Evolutionary conservation across 192 early-diverging fungal genomes (phyloP).

Genomic region (Coemansia sp.): DNA sequence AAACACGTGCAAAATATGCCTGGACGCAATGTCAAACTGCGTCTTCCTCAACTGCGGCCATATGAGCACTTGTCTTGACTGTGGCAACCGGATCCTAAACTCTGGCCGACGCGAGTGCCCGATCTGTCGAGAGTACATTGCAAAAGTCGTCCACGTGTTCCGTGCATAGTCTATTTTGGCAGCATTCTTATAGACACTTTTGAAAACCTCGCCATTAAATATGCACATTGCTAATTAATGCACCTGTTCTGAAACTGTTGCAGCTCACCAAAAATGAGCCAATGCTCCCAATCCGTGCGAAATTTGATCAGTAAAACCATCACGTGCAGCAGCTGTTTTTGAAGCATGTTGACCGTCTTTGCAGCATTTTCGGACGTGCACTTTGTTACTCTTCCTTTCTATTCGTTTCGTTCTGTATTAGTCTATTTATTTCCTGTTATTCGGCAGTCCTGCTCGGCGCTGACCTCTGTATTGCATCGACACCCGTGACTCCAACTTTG

Average conservation of each 20-base stretch:
- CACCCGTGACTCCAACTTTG: not conserved
- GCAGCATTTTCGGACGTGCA: not conserved
- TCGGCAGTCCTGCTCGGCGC: not conserved
- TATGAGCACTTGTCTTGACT: slow-evolving; percentile 80
- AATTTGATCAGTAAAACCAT: slow-evolving; percentile 10
- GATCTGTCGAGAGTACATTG: slow-evolving; percentile 73
- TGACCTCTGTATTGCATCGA: not conserved
- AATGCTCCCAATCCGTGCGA: not conserved
- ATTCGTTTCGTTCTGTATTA: not conserved
- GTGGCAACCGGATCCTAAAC: slow-evolving; percentile 57
- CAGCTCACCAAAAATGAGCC: too few relatives aligned
- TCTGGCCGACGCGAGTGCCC: slow-evolving; percentile 71
- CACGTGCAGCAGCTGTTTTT: slow-evolving; percentile 3
- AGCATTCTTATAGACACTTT: not conserved
- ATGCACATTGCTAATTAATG: too few relatives aligned
- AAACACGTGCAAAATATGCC: slow-evolving; percentile 79
- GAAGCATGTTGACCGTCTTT: not conserved
- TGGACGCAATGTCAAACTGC: slow-evolving; percentile 75
- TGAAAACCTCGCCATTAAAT: not conserved
- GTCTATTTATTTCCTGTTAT: slow-evolving; percentile 6
- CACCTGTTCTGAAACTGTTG: too few relatives aligned
- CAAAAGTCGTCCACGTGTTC: slow-evolving; percentile 68
- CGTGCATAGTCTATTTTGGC: slow-evolving; percentile 47
- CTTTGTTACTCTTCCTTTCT: not conserved
- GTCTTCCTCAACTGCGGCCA: slow-evolving; percentile 86